These are phyloP conservation scores for Tubosaeta brunneosetosa DNA, from an alignment of 768 basidiomycete species.

Conservation along the genomic window DNA sequence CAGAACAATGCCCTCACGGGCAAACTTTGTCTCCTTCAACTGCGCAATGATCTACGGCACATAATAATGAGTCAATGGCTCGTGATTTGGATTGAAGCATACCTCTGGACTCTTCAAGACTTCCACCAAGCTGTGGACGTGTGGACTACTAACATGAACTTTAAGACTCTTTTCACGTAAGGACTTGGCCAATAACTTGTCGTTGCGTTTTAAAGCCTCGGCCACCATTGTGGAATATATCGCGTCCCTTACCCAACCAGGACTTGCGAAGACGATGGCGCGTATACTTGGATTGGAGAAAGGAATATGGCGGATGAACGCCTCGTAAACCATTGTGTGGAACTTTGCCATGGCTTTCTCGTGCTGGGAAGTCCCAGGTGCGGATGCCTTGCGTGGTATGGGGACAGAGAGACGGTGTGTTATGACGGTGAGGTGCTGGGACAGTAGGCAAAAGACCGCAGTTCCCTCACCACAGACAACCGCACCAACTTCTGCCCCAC, in stretches of 20 bases:
- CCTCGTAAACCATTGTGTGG: conserved; percentile 78
- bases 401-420: conserved; percentile 84
- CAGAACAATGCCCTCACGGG: conserved; percentile 84
- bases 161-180: conserved; percentile 80
- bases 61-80: conserved; percentile 1
- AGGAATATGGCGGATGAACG: conserved; percentile 88
- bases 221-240: conserved; percentile 79
- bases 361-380: conserved; percentile 75
- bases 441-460: conserved; percentile 90
- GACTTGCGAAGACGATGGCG: conserved; percentile 94
- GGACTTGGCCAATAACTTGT: conserved; percentile 76
- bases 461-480: conserved; percentile 95
- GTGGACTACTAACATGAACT: conserved; percentile 88
- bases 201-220: conserved; percentile 75
- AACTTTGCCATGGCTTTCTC: conserved; percentile 89
- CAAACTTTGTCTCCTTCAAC: conserved; percentile 94
- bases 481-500: conserved; percentile 94
- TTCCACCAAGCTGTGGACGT: conserved; percentile 94
- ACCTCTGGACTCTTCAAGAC: conserved; percentile 95
- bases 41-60: conserved; percentile 57
- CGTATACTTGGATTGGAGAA: conserved; percentile 66
- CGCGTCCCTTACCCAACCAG: conserved; percentile 91
- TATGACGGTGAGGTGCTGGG: conserved; percentile 95
- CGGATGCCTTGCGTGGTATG: conserved; percentile 88
- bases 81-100: conserved; percentile 10